Evolutionary conservation across 352 stramenopile species (phyloP).

Genomic region (Globisporangium abappressorium): DNA sequence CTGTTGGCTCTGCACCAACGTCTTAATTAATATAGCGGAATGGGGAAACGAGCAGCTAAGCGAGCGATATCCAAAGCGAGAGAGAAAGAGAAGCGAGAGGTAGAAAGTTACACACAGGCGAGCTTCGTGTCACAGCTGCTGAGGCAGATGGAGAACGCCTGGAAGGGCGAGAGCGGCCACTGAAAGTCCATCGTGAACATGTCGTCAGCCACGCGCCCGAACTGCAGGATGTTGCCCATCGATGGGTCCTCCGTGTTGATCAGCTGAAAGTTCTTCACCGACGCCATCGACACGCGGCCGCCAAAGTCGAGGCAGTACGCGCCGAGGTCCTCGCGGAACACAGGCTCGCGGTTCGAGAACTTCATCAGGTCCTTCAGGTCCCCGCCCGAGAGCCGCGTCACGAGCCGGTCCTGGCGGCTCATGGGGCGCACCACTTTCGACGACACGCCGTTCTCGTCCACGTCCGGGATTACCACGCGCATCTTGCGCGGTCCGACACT

Average conservation of each 20-base stretch:
- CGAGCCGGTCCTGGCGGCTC: conserved; percentile 80
- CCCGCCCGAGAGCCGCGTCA: conserved; percentile 60
- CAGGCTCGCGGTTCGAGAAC: conserved; percentile 84
- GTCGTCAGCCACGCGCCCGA: conserved; percentile 86
- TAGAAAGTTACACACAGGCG: conserved; percentile 62
- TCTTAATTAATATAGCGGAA: conserved; percentile 6
- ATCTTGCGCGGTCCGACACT: conserved; percentile 86
- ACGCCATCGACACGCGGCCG: conserved; percentile 9
- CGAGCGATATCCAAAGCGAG: neutral
- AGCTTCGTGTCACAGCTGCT: conserved; percentile 89
- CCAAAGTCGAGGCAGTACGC: conserved; percentile 56
- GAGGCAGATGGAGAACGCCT: conserved; percentile 87
- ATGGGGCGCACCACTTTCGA: conserved; percentile 85
- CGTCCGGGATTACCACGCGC: conserved; percentile 77
- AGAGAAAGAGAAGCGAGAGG: conserved; percentile 9
- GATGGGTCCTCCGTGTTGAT: conserved; percentile 80
- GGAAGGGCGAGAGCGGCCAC: conserved; percentile 84
- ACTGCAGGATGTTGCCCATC: conserved; percentile 88
- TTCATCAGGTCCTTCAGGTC: conserved; percentile 85
- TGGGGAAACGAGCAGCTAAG: neutral
- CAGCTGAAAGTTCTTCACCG: conserved; percentile 85
- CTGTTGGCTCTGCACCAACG: neutral
- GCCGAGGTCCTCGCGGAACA: conserved; percentile 82
- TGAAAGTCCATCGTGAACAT: conserved; percentile 92
- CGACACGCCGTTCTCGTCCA: conserved; percentile 74